Evolutionary conservation across 352 stramenopile species (phyloP), one percentile per base, ranked within the genome.

Genomic region (Phytophthora foliorum): DNA sequence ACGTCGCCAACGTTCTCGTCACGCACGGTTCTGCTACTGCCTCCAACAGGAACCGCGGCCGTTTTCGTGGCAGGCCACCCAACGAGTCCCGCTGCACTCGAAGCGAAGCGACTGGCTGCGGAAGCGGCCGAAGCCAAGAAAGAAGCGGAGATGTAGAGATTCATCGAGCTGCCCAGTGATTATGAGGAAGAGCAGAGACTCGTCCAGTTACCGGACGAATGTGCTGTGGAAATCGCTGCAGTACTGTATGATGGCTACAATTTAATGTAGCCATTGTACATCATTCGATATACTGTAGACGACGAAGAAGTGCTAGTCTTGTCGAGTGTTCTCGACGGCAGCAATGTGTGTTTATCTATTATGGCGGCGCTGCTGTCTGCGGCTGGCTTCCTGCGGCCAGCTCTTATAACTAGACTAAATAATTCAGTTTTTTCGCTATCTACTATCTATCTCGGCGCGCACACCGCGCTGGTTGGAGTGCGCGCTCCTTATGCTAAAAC

Each of bases 401-500:
- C 55, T 49, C 19, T 41, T 55, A 25, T 50, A 58, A 29, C 50
- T 69, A 63, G 42, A 48, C 67, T 72, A 75, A 72, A 60, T 75
- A 75, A 54, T 68, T 58, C 39, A 16, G 34, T 63, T 48, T 57
- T 57, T 5, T 44, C 17, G 11, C 22, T 66, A 55, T 57, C 46
- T 58, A 66, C 67, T 71, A 63, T 67, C 55, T 75, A 65, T 74
- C 49, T 34, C 11, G 17, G 50, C 38, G 54, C 59, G 39, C 46
- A 57, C 10, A 54, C 48, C 17, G 16, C 25, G 36, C 52, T 67
- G 21, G 11, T 56, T 25, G 36, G 14, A 25, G 46, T 59, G 48
- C 54, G 50, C 46, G 10, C 24, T 32, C 22, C 22, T 67, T 0
- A 27, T 72, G 56, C 17, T 53, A 70, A 52, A 64, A 73, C 10